A percentile compares a stretch with the other conserved stretches of the same genome.
These are phyloP conservation scores for Phytophthora hibernalis DNA, from an alignment of 352 stramenopile species.

Conservation along the genomic window DNA sequence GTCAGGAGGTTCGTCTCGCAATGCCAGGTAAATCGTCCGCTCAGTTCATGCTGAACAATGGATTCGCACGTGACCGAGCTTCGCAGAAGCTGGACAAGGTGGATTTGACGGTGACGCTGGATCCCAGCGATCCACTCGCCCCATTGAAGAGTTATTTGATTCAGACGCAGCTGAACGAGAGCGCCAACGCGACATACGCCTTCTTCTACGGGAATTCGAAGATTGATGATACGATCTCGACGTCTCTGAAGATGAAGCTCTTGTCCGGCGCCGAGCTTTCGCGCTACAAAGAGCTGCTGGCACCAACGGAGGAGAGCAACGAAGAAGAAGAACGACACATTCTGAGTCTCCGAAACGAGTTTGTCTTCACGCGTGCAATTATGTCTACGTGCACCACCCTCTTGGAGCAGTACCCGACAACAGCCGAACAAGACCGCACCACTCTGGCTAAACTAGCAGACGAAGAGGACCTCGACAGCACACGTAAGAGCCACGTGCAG, in stretches of 20 bases:
- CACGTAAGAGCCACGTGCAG: constrained; percentile 43
- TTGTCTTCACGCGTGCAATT: constrained; percentile 52
- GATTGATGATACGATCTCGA: constrained; percentile 25
- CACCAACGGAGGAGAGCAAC: constrained; percentile 8
- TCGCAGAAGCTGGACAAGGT: constrained; percentile 45
- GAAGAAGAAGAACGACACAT: constrained; percentile 24
- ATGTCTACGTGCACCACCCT: constrained; percentile 51
- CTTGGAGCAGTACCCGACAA: constrained; percentile 46
- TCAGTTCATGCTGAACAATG: constrained; percentile 60
- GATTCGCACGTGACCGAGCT: constrained; percentile 34
- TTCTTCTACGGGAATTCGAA: constrained; percentile 32
- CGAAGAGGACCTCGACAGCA: constrained; percentile 10
- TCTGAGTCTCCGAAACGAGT: constrained; percentile 58
- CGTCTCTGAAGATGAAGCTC: constrained; percentile 60
- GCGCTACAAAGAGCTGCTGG: constrained; percentile 40
- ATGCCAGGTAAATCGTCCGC: constrained; percentile 45
- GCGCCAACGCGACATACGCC: constrained; percentile 49
- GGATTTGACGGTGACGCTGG: constrained; percentile 54
- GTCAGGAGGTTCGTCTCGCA: constrained; percentile 42
- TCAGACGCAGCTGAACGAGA: constrained; percentile 45
- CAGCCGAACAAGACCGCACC: constrained; percentile 39
- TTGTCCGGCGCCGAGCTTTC: constrained; percentile 41
- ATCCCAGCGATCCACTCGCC: constrained; percentile 42
- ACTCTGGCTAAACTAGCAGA: constrained; percentile 17
- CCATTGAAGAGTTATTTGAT: constrained; percentile 52